Conservation (phyloP, 208 protist species). For the Crithidia mellificae region DNA sequence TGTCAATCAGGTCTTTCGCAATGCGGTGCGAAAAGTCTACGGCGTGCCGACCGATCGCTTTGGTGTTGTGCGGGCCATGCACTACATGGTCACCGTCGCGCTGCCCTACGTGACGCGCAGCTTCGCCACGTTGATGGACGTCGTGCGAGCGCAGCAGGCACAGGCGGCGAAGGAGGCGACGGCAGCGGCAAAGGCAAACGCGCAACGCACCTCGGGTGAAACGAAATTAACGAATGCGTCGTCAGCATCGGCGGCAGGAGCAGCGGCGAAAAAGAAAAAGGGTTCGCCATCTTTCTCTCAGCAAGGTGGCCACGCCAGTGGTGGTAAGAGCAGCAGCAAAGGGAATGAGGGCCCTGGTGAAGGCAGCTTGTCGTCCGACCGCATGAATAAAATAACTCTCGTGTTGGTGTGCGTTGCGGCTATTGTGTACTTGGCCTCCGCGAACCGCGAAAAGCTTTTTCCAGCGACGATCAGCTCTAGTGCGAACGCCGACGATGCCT, state of each 20-base stretch:
- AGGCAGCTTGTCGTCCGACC: constrained; percentile 3
- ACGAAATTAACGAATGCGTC: neutral
- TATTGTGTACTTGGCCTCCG: constrained; percentile 20
- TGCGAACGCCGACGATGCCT: neutral
- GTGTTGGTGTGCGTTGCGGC: constrained; percentile 13
- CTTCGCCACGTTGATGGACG: constrained; percentile 9
- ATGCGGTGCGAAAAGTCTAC: constrained; percentile 20
- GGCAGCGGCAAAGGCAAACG: neutral
- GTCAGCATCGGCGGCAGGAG: neutral
- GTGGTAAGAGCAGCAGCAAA: too few relatives aligned
- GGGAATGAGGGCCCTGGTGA: neutral
- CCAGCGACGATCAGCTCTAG: neutral
- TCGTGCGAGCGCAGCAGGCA: constrained; percentile 15
- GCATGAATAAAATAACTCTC: constrained; percentile 8
- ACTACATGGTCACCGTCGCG: constrained; percentile 23
- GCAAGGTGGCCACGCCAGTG: neutral
- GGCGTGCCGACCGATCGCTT: constrained; percentile 8
- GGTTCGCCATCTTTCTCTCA: neutral
- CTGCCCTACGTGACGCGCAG: constrained; percentile 16
- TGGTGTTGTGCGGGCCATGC: constrained; percentile 16
- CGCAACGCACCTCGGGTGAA: neutral
- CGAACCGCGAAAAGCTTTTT: neutral
- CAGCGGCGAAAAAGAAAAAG: neutral
- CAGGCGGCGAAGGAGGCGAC: constrained; percentile 16
- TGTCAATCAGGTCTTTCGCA: constrained; percentile 7